Evolutionary conservation across 192 early-diverging fungal genomes (phyloP).

Genomic region (Gryganskiella cystojenkinii): DNA sequence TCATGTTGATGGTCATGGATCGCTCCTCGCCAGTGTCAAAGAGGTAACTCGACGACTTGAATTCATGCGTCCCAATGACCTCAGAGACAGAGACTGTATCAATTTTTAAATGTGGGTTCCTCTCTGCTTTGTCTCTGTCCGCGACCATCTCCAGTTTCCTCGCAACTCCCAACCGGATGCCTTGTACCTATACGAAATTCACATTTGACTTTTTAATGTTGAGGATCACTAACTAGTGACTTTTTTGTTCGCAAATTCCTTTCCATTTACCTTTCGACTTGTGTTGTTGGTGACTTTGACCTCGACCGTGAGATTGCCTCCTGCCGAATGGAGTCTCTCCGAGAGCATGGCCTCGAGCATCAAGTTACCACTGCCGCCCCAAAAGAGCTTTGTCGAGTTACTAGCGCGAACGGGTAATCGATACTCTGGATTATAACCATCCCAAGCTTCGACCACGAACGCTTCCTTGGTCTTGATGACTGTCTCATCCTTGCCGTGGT

Average conservation of each 20-base stretch:
- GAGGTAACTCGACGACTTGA: conserved; percentile 65
- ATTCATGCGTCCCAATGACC: conserved; percentile 51
- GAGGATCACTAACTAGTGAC: background rate
- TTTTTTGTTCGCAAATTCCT: background rate
- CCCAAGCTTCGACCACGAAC: conserved; percentile 67
- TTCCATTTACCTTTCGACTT: conserved; percentile 54
- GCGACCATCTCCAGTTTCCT: conserved; percentile 60
- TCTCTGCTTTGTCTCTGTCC: conserved; percentile 54
- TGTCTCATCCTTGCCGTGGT: conserved; percentile 64
- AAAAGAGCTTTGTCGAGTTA: conserved; percentile 55
- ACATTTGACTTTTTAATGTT: no score
- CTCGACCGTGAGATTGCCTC: conserved; percentile 55
- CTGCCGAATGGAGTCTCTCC: conserved; percentile 50
- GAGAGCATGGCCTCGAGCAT: conserved; percentile 48
- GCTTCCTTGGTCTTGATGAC: conserved; percentile 67
- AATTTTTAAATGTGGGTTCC: conserved; percentile 56
- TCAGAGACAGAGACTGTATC: conserved; percentile 56
- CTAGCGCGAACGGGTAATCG: conserved; percentile 37
- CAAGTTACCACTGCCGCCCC: conserved; percentile 54
- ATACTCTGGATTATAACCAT: conserved; percentile 53
- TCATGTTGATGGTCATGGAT: conserved; percentile 59
- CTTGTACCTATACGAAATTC: conserved; percentile 58
- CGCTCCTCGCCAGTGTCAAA: conserved; percentile 71
- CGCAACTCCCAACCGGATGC: conserved; percentile 59
- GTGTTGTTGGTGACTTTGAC: conserved; percentile 61